phyloP scores from a whole-genome alignment of 495 filamentous ascomycete species.

The Copromyces sp. region DNA sequence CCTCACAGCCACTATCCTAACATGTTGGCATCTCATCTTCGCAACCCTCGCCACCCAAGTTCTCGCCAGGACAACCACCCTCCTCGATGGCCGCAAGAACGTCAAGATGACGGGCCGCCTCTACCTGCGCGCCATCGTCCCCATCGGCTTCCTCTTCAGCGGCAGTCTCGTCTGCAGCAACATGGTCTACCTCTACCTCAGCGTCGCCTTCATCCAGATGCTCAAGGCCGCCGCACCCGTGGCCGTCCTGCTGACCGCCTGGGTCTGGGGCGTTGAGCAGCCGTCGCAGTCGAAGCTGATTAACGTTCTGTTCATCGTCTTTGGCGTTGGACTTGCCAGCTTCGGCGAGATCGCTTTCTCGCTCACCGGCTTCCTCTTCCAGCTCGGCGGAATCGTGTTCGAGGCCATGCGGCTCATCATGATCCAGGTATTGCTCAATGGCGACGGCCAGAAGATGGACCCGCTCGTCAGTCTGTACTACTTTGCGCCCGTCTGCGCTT shows the following conservation, averaged over 20 bases:
- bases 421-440: slow-evolving; percentile 62
- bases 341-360: slow-evolving; percentile 68
- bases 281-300: slow-evolving; percentile 49
- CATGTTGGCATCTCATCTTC: slow-evolving; percentile 70
- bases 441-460: slow-evolving; percentile 65
- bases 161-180: slow-evolving; percentile 64
- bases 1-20: slow-evolving; percentile 44
- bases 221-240: slow-evolving; percentile 67
- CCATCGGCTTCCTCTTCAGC: slow-evolving; percentile 65
- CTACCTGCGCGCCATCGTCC: slow-evolving; percentile 62
- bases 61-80: slow-evolving; percentile 53
- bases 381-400: slow-evolving; percentile 58
- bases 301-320: slow-evolving; percentile 65
- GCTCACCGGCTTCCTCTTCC: slow-evolving; percentile 57
- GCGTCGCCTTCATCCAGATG: slow-evolving; percentile 76
- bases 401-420: slow-evolving; percentile 70
- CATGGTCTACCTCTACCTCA: slow-evolving; percentile 63
- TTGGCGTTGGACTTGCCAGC: slow-evolving; percentile 63
- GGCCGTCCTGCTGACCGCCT: slow-evolving; percentile 54
- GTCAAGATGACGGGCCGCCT: slow-evolving; percentile 59
- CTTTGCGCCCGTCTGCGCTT: slow-evolving; percentile 67
- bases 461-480: slow-evolving; percentile 79
- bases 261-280: slow-evolving; percentile 51
- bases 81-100: slow-evolving; percentile 58
- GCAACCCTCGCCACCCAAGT: slow-evolving; percentile 65